Evolutionary conservation across 495 filamentous ascomycete genomes (phyloP).

Genomic region (Lophium mytilinum): DNA sequence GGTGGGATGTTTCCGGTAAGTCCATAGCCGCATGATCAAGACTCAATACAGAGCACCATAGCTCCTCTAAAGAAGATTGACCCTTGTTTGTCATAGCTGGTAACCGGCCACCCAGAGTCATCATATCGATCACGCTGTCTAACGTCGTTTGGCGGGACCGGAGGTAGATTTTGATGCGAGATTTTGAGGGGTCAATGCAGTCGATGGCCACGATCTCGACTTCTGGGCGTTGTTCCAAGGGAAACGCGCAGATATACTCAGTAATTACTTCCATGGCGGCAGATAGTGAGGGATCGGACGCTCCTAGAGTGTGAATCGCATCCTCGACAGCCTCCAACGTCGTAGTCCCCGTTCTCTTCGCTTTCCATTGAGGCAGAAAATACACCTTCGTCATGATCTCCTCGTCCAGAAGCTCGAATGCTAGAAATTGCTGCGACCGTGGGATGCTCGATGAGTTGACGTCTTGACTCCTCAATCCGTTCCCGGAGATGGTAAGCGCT

Average conservation of each 20-base stretch:
- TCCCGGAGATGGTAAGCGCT: background rate
- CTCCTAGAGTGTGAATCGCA: slow-evolving; percentile 18
- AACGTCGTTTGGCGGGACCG: slow-evolving; percentile 26
- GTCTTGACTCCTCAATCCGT: background rate
- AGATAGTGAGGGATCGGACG: slow-evolving; percentile 2
- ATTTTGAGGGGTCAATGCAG: slow-evolving; percentile 22
- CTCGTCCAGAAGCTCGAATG: slow-evolving; percentile 18
- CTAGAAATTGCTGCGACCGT: slow-evolving; percentile 24
- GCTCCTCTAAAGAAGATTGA: slow-evolving; percentile 1
- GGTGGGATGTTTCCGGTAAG: slow-evolving; percentile 21
- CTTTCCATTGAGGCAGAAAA: slow-evolving; percentile 28
- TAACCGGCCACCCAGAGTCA: slow-evolving; percentile 29
- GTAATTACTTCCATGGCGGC: slow-evolving; percentile 3
- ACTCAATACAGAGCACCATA: slow-evolving; percentile 1
- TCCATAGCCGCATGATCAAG: slow-evolving; percentile 5
- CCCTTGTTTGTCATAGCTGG: slow-evolving; percentile 5
- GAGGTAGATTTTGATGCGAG: slow-evolving; percentile 37
- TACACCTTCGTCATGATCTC: slow-evolving; percentile 23
- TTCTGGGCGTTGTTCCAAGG: slow-evolving; percentile 8
- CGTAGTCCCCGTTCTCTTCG: slow-evolving; percentile 7
- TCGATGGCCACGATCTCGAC: slow-evolving; percentile 34
- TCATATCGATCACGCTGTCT: slow-evolving; percentile 24
- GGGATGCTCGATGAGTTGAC: slow-evolving; percentile 4
- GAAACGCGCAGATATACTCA: slow-evolving; percentile 4
- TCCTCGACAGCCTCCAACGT: slow-evolving; percentile 20